A percentile compares a stretch with the other conserved stretches of the same genome.
phyloP scores from a whole-genome alignment of 331 rosid species.

The Dryas integrifolia region DNA sequence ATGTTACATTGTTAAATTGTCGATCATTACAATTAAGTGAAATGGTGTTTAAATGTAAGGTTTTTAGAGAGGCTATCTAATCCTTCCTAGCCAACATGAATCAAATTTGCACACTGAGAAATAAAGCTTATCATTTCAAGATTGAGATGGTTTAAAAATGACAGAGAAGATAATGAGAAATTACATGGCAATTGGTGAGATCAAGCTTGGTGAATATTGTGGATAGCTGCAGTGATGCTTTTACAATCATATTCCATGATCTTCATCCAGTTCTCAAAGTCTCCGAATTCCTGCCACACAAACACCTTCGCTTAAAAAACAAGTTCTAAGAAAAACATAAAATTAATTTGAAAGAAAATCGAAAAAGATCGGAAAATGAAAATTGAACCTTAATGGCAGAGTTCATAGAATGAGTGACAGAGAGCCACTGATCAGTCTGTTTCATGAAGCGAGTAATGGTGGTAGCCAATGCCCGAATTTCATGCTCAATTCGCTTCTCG shows the following conservation, averaged over 20 bases:
- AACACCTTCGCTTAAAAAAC: not conserved
- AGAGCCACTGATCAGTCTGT: constrained; percentile 83
- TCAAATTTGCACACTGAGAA: not conserved
- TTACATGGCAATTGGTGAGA: not conserved
- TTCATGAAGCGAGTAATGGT: constrained; percentile 59
- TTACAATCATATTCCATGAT: constrained; percentile 71
- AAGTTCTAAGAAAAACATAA: not conserved
- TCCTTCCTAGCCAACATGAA: too few species aligned
- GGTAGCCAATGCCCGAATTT: constrained; percentile 56
- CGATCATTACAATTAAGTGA: too few species aligned
- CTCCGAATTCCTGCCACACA: constrained; percentile 63
- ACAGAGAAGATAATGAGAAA: not conserved
- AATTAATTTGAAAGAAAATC: not conserved
- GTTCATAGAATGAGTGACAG: constrained; percentile 49
- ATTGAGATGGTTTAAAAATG: not conserved
- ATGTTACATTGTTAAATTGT: too few species aligned
- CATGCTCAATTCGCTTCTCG: constrained; percentile 72
- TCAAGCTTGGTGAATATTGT: constrained; percentile 61
- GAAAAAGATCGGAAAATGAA: not conserved
- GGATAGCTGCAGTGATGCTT: constrained; percentile 63
- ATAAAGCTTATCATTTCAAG: not conserved
- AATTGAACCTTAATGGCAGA: constrained; percentile 61
- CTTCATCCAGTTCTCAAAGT: constrained; percentile 89
- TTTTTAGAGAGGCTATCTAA: too few species aligned
- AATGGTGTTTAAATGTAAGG: too few species aligned